Base-by-base conservation (phyloP, 1,284 basidiomycete genomes). In the Inonotus obliquus region DNA sequence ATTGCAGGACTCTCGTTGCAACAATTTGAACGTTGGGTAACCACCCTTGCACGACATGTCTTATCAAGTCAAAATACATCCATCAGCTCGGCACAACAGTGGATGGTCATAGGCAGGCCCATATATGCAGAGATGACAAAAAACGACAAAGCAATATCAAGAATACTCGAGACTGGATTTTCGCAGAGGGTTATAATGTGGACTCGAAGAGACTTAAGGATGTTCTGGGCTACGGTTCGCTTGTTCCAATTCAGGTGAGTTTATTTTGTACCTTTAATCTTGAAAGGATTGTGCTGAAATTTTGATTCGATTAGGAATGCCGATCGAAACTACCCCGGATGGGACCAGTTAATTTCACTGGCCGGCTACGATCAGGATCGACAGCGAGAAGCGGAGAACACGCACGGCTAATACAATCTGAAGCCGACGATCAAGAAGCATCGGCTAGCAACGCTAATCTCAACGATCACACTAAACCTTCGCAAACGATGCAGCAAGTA, bases 1-100 rank as follows among this genome's bases (percentile, higher is more conserved):
- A 21, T 45, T 45, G 14, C 21, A 75, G 74, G 60, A 63, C 70
- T 17, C 59, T 75, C 1, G 48, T 75, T 4, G 68, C 70, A 0
- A 68, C 67, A 11, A 67, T 76, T 2, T 65, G 66, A n/a, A 63
- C 70, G 52, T 58, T 68, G 14, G 70, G 70, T 1, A 37, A 61
- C 4, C 71, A 61, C 54, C 70, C 68, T 2, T 75, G 74, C 59
- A 69, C 71, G 10, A 54, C 67, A 39, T 75, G 73, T 58, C 47
- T 66, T 21, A 52, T 71, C 3, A 27, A 55, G 4, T 70, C 69
- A 35, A 60, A 1, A 41, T 64, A 52, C 17, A 60, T 68, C 65
- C 64, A 54, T 48, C 62, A 69, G 0, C 52, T 74, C 14, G 71
- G 70, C 0, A 67, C 64, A 2, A 62, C 54, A 27, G 19, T 17